Percentiles rank a stretch among this genome's conserved stretches.
phyloP scores from a whole-genome alignment of 1,139 yeast genomes.

The Arxiozyma heterogenica region DNA sequence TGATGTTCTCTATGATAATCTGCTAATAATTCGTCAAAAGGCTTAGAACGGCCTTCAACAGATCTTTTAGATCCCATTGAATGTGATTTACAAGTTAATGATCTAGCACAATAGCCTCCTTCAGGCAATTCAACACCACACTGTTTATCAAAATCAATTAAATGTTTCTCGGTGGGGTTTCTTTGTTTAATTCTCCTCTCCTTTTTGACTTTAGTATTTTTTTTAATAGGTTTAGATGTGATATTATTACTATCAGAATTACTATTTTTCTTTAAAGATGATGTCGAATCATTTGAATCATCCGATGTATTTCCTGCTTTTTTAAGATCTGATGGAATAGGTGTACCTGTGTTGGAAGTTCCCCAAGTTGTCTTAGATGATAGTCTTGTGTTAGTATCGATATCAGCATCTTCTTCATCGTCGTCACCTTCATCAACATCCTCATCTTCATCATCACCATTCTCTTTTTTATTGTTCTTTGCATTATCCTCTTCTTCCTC shows the following conservation, averaged over 20 bases:
- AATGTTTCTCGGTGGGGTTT: conserved; percentile 59
- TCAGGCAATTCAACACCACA: conserved; percentile 92
- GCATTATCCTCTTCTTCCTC: conserved; percentile 3
- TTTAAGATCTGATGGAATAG: conserved; percentile 3
- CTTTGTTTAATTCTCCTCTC: conserved; percentile 41
- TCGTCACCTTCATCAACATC: not conserved
- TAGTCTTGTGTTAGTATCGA: not conserved
- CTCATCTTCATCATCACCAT: not conserved
- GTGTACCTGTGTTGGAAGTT: not conserved
- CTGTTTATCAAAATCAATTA: conserved; percentile 88
- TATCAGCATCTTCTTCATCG: not conserved
- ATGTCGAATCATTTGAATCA: not conserved
- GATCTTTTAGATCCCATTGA: conserved; percentile 98
- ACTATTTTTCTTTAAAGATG: not conserved
- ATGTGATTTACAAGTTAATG: conserved; percentile 93
- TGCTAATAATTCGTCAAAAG: conserved; percentile 79
- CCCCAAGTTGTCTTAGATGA: not conserved
- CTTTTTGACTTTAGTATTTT: conserved; percentile 29
- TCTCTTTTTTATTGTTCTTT: not conserved
- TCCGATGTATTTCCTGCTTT: not conserved
- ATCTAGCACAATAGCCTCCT: conserved; percentile 91
- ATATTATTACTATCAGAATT: not conserved
- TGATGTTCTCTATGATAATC: conserved; percentile 90
- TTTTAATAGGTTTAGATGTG: not conserved
- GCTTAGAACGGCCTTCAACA: conserved; percentile 85